Evolutionary conservation across 805 yeast species (phyloP).

Genomic region (Suhomyces sp.): DNA sequence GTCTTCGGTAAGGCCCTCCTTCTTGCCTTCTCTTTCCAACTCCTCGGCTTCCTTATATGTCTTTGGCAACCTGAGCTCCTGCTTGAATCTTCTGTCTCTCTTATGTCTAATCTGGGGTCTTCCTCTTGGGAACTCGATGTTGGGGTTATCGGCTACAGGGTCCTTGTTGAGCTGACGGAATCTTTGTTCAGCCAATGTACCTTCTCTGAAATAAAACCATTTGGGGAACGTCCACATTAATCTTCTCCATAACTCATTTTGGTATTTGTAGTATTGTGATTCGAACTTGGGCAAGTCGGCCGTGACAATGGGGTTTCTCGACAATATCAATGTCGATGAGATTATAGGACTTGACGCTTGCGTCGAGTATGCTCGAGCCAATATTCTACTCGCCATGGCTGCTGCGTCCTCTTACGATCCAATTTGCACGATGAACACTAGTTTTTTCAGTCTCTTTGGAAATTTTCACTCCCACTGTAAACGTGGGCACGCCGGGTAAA

Average conservation of each 20-base stretch:
- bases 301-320: slow-evolving; percentile 83
- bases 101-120: slow-evolving; percentile 81
- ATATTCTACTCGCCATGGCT: neutral
- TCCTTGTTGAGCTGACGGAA: slow-evolving; percentile 72
- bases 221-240: slow-evolving; percentile 98
- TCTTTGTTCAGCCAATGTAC: slow-evolving; percentile 82
- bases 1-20: slow-evolving; percentile 25
- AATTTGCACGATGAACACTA: neutral
- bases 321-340: slow-evolving; percentile 59
- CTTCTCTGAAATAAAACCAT: slow-evolving; percentile 85
- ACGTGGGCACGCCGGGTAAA: slow-evolving; percentile 2
- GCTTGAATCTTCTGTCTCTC: slow-evolving; percentile 84
- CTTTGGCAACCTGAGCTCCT: slow-evolving; percentile 72
- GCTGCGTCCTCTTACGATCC: neutral
- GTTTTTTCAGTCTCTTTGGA: slow-evolving; percentile 5
- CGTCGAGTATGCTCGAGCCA: slow-evolving; percentile 11
- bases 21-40: slow-evolving; percentile 9
- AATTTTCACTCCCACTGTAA: slow-evolving; percentile 15
- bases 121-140: slow-evolving; percentile 78
- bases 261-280: slow-evolving; percentile 72
- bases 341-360: slow-evolving; percentile 2
- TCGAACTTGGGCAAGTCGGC: slow-evolving; percentile 74
- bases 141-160: slow-evolving; percentile 70
- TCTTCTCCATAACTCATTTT: slow-evolving; percentile 80
- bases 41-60: slow-evolving; percentile 43